Base-by-base conservation (phyloP, 2,329 filamentous ascomycete genomes). In the Epicoccum nigrum region DNA sequence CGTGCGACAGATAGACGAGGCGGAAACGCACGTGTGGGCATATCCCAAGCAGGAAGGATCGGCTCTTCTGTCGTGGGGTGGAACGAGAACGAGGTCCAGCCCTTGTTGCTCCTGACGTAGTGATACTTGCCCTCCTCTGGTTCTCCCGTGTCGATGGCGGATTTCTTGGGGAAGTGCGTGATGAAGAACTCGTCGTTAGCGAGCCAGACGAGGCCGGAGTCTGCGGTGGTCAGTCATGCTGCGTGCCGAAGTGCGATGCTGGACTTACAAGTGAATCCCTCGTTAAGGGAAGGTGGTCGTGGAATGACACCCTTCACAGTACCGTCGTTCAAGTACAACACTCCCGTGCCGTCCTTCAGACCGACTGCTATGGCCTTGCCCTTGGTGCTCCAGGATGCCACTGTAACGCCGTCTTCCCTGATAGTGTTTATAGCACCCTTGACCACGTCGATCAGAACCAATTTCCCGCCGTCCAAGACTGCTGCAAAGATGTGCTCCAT, bases 351-450 rank as follows among this genome's bases (percentile, higher is more conserved):
- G 73, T 97, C 85, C 6, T 81, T 86, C 62, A 94, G 79, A 13
- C 95, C 94, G 60, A 90, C 92, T 35, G 96, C 87, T 34, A 99
- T 79, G 70, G 97, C 93, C 71, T 96, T 99, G 38, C 94, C 94
- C 69, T 87, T 90, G 54, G 85, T 88, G 72, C 94, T 99, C 94
- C 95, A 99, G 48, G 89, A 87, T 5, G 90, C 83, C 65, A 89
- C 94, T 68, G 87, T 92, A 21, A 96, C 92, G 39, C 88, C 86
- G 21, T 83, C 79, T 65, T 87, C 90, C 57, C 96, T 78, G 1
- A 86, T 77, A 64, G 78, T 81, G 12, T 54, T 56, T 3, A 49
- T 60, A 27, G 55, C 55, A 0, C 89, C 90, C 58, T 84, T 85
- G 16, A 79, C 64, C 64, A 99, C 73, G 70, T 96, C 90, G 7